These are phyloP conservation scores for Cladosporium velox DNA, from an alignment of 2,329 filamentous ascomycete species.

Conservation along the genomic window DNA sequence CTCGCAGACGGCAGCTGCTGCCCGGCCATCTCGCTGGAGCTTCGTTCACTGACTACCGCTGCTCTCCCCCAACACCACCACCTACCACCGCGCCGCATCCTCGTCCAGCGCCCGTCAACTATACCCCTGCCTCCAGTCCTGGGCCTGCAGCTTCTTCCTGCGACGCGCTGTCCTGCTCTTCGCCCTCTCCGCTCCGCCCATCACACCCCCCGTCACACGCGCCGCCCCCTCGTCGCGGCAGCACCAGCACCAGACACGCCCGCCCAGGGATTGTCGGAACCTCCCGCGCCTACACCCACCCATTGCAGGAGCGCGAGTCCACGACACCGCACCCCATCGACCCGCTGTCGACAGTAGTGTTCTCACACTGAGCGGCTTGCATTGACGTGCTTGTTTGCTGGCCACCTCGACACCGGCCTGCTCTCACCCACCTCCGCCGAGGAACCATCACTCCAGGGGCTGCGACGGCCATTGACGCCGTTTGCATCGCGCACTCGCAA, in stretches of 20 bases:
- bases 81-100: constrained; percentile 11
- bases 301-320: constrained; percentile 12
- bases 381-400: constrained; percentile 13
- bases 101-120: background rate
- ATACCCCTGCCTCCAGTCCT: background rate
- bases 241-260: constrained; percentile 8
- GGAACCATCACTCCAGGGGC: constrained; percentile 16
- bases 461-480: constrained; percentile 22
- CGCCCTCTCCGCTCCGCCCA: constrained; percentile 2
- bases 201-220: background rate
- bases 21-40: constrained; percentile 10
- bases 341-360: background rate
- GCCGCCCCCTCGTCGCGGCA: constrained; percentile 18
- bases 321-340: background rate
- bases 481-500: constrained; percentile 28
- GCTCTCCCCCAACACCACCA: constrained; percentile 14
- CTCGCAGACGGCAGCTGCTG: constrained; percentile 9
- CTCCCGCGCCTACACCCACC: constrained; percentile 7
- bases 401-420: constrained; percentile 15
- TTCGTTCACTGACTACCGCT: constrained; percentile 6
- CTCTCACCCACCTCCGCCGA: constrained; percentile 1
- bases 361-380: background rate
- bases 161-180: constrained; percentile 13
- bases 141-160: constrained; percentile 1
- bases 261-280: constrained; percentile 18